Base-by-base conservation (phyloP, 2,329 filamentous ascomycete genomes). In the Coniochaeta ligniaria region DNA sequence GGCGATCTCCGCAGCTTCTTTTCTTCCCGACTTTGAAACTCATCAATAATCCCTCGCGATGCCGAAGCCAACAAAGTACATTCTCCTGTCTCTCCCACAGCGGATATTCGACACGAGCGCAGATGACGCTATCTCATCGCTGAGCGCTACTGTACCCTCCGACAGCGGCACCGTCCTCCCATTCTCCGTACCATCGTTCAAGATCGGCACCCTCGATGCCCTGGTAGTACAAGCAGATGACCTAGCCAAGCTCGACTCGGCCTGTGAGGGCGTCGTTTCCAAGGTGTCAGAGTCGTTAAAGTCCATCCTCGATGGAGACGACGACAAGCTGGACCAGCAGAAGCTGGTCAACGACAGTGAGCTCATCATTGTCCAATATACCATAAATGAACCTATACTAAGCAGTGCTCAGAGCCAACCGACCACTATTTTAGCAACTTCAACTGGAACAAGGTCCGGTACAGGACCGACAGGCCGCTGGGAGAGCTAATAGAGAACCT, bases 371-470 rank as follows among this genome's bases (percentile, higher is more conserved):
- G 41, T 55, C 61, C 63, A 36, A 58, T 47, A 22, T 59, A 41
- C 16, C 16, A n/a, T 58, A 12, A 31, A 33, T 63, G 61, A 38
- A 17, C 2, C 47, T 17, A 7, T 17, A n/a, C 28, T 57, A 14
- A 57, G n/a, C 33, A 57, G 16, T n/a, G 6, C 11, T 20, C 73
- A 98, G 94, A 96, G 75, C 93, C 95, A n/a, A 92, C 94, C 63
- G 94, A 97, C 69, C 89, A 94, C 73, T 99, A 98, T 73, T 80
- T 99, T 54, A 86, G 88, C 71, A 88, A 84, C 60, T 99, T 98
- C 76, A 84, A 86, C 66, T 99, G 95, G 95, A 98, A 98, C 79
- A 97, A 95, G 76, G 91, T 96, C 76, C 95, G 96, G 73, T 99
- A 98, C 76, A 88, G 95, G 69, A 89, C 91, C 64, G 95, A 99